A percentile compares a stretch with the other conserved stretches of the same genome.
These are phyloP conservation scores for Dothiorella sarmentorum DNA, from an alignment of 2,329 filamentous ascomycete species.

Conservation along the genomic window DNA sequence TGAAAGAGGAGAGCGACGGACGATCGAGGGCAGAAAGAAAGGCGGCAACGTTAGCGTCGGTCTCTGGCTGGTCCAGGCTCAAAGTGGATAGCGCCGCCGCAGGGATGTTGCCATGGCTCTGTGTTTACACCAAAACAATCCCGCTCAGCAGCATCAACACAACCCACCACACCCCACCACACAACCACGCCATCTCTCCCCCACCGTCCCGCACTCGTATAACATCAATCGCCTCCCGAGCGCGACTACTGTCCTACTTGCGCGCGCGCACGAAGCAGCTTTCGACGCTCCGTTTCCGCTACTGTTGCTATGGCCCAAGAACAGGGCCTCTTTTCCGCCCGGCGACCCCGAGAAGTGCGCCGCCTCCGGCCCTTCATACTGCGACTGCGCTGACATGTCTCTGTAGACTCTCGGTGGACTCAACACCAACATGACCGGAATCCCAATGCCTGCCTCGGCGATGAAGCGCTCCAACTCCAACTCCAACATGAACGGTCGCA, in stretches of 20 bases:
- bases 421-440: conserved; percentile 70
- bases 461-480: conserved; percentile 89
- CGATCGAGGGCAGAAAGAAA: conserved; percentile 19
- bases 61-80: too few species aligned
- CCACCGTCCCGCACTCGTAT: not conserved
- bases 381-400: conserved; percentile 25
- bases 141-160: not conserved
- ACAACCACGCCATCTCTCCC: not conserved
- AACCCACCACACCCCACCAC: not conserved
- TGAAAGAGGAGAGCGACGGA: conserved; percentile 11
- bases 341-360: conserved; percentile 83
- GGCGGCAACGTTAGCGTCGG: conserved; percentile 16
- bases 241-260: not conserved
- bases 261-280: not conserved
- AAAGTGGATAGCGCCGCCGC: too few species aligned
- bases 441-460: conserved; percentile 87
- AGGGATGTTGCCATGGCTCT: not conserved
- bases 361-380: conserved; percentile 30
- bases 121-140: conserved; percentile 14
- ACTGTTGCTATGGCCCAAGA: conserved; percentile 71
- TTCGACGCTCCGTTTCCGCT: not conserved
- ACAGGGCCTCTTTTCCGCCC: conserved; percentile 83
- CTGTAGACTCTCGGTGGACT: conserved; percentile 78
- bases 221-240: not conserved
- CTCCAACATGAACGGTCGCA: conserved; percentile 64